These are phyloP conservation scores for Mycotypha africana DNA, from an alignment of 371 early-diverging fungal genomes.

Conservation along the genomic window DNA sequence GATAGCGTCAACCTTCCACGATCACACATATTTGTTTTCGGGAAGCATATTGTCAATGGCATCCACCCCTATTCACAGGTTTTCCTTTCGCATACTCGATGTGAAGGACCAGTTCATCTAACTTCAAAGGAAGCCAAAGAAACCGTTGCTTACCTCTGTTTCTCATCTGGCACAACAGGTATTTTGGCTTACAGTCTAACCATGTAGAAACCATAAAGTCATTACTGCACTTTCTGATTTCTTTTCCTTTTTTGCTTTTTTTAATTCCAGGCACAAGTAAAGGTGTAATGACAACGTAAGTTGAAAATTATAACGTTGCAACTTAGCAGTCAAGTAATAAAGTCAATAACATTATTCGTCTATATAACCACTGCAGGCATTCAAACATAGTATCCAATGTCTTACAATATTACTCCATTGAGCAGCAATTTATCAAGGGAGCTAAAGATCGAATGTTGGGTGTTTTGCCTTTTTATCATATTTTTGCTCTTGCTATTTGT, in stretches of 20 bases:
- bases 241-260: no score
- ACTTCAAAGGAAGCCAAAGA: slow-evolving; percentile 23
- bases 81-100: slow-evolving; percentile 2
- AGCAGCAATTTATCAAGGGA: slow-evolving; percentile 6
- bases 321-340: not conserved
- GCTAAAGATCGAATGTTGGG: slow-evolving; percentile 28
- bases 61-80: slow-evolving; percentile 33
- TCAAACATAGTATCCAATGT: slow-evolving; percentile 68
- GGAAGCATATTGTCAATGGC: slow-evolving; percentile 35
- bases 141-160: slow-evolving; percentile 65
- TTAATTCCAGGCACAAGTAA: slow-evolving; percentile 72
- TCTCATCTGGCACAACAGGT: slow-evolving; percentile 80
- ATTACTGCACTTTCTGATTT: not conserved
- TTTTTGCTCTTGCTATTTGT: slow-evolving; percentile 27
- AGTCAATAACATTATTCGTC: not conserved
- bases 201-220: not conserved
- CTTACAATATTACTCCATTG: slow-evolving; percentile 39
- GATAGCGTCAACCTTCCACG: slow-evolving; percentile 43
- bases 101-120: slow-evolving; percentile 15
- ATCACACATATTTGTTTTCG: slow-evolving; percentile 58
- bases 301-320: not conserved
- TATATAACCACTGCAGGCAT: slow-evolving; percentile 38
- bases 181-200: no score
- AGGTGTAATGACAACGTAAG: slow-evolving; percentile 74
- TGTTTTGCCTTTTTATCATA: slow-evolving; percentile 75